phyloP scores from a whole-genome alignment of 2,329 filamentous ascomycete species.

The Penicillium oxalicum region DNA sequence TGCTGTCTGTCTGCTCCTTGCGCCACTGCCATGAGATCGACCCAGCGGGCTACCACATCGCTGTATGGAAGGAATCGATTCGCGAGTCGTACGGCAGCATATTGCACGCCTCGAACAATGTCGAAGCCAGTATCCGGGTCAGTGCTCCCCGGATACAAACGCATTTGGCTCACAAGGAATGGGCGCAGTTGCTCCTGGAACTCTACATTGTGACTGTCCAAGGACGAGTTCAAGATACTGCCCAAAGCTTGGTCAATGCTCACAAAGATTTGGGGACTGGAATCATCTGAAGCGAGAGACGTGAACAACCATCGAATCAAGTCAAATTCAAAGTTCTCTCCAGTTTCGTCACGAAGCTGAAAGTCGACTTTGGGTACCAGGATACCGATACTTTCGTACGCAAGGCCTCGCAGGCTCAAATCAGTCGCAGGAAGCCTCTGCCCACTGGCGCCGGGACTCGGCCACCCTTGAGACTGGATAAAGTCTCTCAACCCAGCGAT shows the following conservation, averaged over 20 bases:
- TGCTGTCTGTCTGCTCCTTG: constrained; percentile 59
- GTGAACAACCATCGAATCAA: constrained; percentile 73
- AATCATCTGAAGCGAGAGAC: constrained; percentile 73
- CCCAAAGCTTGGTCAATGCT: constrained; percentile 87
- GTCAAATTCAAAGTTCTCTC: constrained; percentile 44
- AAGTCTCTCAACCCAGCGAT: constrained; percentile 66
- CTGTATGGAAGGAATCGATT: constrained; percentile 79
- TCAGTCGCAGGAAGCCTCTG: constrained; percentile 55
- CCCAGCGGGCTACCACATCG: constrained; percentile 76
- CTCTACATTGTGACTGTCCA: constrained; percentile 39
- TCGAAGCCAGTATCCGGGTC: constrained; percentile 34
- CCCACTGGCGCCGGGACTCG: constrained; percentile 49
- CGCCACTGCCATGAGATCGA: constrained; percentile 75
- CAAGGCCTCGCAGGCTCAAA: constrained; percentile 65
- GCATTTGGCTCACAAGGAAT: constrained; percentile 65
- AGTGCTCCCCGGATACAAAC: constrained; percentile 39
- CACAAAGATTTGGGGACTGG: constrained; percentile 65
- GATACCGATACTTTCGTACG: constrained; percentile 86
- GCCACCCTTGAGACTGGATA: constrained; percentile 79
- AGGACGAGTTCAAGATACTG: constrained; percentile 60
- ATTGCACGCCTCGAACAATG: constrained; percentile 68
- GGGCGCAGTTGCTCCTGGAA: constrained; percentile 43
- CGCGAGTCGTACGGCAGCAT: constrained; percentile 79
- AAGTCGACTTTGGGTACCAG: constrained; percentile 52
- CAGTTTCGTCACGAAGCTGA: constrained; percentile 18